Percentiles rank a stretch among this genome's conserved stretches.
phyloP scores from a whole-genome alignment of 2,329 filamentous ascomycete species.

The Monosporascus sp. region DNA sequence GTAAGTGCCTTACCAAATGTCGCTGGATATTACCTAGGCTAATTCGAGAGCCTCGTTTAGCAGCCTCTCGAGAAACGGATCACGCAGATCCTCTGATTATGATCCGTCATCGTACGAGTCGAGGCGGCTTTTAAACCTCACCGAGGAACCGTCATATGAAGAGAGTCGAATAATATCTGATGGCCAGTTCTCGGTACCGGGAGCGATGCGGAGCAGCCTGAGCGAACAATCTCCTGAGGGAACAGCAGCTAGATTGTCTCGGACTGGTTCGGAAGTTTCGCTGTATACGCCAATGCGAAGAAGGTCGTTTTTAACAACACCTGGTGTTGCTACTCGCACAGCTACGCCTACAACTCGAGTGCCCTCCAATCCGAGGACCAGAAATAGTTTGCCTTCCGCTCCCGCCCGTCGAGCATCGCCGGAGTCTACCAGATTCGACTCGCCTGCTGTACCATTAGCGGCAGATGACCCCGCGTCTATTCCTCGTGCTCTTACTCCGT shows the following conservation, averaged over 20 bases:
- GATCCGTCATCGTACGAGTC: constrained; percentile 40
- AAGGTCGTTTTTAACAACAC: constrained; percentile 22
- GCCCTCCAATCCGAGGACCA: constrained; percentile 9
- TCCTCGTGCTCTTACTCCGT: constrained; percentile 41
- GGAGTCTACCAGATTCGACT: constrained; percentile 9
- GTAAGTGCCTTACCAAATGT: constrained; percentile 5
- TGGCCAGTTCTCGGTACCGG: constrained; percentile 26
- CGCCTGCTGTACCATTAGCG: constrained; percentile 18
- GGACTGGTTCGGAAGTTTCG: constrained; percentile 39
- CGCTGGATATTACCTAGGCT: background rate
- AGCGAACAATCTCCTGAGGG: constrained; percentile 21
- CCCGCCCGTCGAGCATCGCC: constrained; percentile 15
- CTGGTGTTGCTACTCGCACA: constrained; percentile 25
- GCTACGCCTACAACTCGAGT: constrained; percentile 4
- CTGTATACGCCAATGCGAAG: constrained; percentile 27
- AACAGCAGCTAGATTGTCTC: constrained; percentile 25
- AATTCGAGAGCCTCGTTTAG: constrained; percentile 5
- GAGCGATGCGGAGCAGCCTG: constrained; percentile 32
- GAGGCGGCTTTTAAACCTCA: constrained; percentile 36
- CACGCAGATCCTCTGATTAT: constrained; percentile 37
- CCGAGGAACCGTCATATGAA: constrained; percentile 28
- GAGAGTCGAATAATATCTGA: constrained; percentile 30
- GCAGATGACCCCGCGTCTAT: constrained; percentile 17
- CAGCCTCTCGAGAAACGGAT: constrained; percentile 27
- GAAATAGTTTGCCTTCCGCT: constrained; percentile 17